phyloP scores from a whole-genome alignment of 164 flowering plant species.

The Vitis labrusca region DNA sequence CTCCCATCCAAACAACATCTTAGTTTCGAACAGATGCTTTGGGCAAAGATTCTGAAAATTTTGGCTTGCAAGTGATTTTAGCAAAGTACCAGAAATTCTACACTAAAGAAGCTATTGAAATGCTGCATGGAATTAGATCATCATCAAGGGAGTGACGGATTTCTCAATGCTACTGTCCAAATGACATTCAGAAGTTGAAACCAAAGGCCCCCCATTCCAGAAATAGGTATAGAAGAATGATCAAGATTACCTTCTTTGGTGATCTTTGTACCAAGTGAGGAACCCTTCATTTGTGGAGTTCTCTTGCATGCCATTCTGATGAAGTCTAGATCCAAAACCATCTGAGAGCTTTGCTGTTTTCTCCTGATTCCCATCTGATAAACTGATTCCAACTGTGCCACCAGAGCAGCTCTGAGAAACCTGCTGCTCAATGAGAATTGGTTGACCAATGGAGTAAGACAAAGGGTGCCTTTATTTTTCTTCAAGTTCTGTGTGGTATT shows the following conservation, averaged over 20 bases:
- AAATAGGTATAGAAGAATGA: no score
- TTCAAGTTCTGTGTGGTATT: slow-evolving; percentile 19
- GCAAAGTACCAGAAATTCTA: no score
- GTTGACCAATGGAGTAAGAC: slow-evolving; percentile 49
- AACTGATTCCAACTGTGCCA: slow-evolving; percentile 30
- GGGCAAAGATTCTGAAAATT: no score
- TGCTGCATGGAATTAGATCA: no score
- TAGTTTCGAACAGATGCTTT: no score
- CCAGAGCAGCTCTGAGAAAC: slow-evolving; percentile 38
- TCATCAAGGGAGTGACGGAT: no score
- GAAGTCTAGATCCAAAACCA: slow-evolving; percentile 30
- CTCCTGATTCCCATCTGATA: slow-evolving; percentile 35
- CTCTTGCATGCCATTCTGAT: slow-evolving; percentile 19
- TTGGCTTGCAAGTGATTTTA: no score
- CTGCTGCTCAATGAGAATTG: slow-evolving; percentile 44
- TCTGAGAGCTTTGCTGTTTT: slow-evolving; percentile 31
- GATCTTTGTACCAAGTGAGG: slow-evolving; percentile 26
- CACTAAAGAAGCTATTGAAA: no score
- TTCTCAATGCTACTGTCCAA: no score
- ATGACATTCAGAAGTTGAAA: no score
- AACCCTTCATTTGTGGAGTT: slow-evolving; percentile 26
- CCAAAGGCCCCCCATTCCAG: no score
- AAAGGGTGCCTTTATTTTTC: slow-evolving; percentile 27
- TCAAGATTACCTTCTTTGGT: background rate
- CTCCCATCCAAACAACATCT: no score